A percentile compares a stretch with the other conserved stretches of the same genome.
phyloP scores from a whole-genome alignment of 2,329 filamentous ascomycete species.

The Sporothrix inflata region DNA sequence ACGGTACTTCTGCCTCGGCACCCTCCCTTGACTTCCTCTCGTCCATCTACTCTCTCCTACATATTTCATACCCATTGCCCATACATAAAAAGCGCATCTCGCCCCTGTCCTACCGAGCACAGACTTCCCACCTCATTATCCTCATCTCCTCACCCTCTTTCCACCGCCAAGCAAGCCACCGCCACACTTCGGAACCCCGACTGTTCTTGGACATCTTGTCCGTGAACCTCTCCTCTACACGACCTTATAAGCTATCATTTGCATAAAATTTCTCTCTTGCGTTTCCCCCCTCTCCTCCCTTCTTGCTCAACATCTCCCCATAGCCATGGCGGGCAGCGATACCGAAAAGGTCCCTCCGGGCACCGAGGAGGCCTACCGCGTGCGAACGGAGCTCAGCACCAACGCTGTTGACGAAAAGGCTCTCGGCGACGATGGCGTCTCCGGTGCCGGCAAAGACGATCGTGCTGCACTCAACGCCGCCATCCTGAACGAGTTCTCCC shows the following conservation, averaged over 20 bases:
- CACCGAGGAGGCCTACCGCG: conserved; percentile 31
- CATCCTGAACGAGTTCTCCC: conserved; percentile 55
- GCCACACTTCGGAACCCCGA: background rate
- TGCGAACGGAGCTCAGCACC: conserved; percentile 34
- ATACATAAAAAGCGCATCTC: background rate
- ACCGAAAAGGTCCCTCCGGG: conserved; percentile 20
- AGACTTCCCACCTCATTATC: background rate
- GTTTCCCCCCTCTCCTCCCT: background rate
- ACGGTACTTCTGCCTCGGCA: conserved; percentile 8
- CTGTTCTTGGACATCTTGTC: background rate
- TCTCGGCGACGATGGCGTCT: background rate
- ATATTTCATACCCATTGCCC: background rate
- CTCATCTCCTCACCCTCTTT: background rate
- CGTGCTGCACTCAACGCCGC: conserved; percentile 9
- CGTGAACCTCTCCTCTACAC: background rate
- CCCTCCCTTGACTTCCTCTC: background rate
- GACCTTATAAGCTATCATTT: background rate
- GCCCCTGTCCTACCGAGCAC: background rate
- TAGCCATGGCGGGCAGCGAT: conserved; percentile 18
- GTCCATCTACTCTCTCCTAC: background rate
- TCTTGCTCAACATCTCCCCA: background rate
- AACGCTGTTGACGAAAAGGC: conserved; percentile 25
- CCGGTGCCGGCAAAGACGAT: background rate
- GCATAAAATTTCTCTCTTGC: background rate
- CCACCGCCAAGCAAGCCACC: background rate